Evolutionary conservation across 2,329 filamentous ascomycete genomes (phyloP), one percentile per base, ranked within the genome.

Genomic region (Paecilomyces niveus): DNA sequence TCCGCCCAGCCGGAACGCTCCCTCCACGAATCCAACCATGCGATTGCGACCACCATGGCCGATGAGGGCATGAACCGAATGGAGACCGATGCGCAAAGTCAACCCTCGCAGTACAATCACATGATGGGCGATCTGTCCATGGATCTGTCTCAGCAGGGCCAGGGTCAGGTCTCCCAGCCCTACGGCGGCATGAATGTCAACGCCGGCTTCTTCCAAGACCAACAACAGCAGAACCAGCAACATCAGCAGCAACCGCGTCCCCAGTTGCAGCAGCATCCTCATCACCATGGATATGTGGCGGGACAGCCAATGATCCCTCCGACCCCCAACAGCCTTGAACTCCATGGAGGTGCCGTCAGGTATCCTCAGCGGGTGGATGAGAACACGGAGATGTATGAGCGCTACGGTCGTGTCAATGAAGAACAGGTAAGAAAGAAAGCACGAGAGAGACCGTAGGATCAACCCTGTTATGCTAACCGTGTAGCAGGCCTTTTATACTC

Each of bases 321-420:
- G 3, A 81, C 78, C 1, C 78, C 78, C 9, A 78, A 79, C 58
- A 80, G 78, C 60, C 71, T 76, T 18, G 78, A 81, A 58, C 69
- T 81, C 61, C 78, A 80, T 56, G 76, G 74, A 3, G 72, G 69
- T 59, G 72, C 75, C 0, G 68, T 71, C 49, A 72, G 74, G 32
- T 79, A 76, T 60, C 68, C 70, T 3, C 70, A 74, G 55, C 70
- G 71, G 4, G 65, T 76, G 57, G 76, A 78, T 26, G 74, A 74
- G 49, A 70, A 65, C 49, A 66, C 73, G 54, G 71, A 78, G 15
- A 68, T 77, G 58, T 80, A 79, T 55, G 77, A 80, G 60, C 71
- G 73, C 18, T 77, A 78, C 60, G 65, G 72, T 58, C 74, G 74
- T 56, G 69, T 72, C 54, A 73, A 70, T 52, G 75, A 78, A 59